These are phyloP conservation scores for Talaromyces amestolkiae DNA, from an alignment of 2,329 filamentous ascomycete species.

Conservation along the genomic window DNA sequence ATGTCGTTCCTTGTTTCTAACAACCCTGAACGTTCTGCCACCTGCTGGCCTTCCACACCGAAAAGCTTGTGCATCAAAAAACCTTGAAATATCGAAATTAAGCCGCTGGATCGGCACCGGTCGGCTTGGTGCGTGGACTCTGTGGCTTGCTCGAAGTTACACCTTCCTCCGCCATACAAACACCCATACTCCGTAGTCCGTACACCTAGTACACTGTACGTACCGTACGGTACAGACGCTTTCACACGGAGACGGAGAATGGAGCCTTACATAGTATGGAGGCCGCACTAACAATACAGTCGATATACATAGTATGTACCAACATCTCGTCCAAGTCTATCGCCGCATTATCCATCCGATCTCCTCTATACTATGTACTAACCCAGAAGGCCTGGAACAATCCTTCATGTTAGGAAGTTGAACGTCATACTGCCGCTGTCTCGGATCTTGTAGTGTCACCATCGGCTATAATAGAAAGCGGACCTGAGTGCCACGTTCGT, in stretches of 20 bases:
- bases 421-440: neutral
- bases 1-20: neutral
- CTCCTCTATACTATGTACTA: neutral
- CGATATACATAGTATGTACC: neutral
- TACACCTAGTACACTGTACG: neutral
- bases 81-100: conserved; percentile 1
- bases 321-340: neutral
- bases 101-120: neutral
- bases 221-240: neutral
- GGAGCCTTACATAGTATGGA: too few species aligned
- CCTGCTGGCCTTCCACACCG: neutral
- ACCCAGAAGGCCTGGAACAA: conserved; percentile 2
- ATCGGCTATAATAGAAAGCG: neutral
- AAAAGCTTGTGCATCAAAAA: conserved; percentile 3
- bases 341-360: neutral
- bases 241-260: neutral
- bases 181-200: neutral
- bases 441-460: neutral
- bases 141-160: conserved; percentile 7
- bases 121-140: neutral
- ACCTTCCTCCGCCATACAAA: neutral
- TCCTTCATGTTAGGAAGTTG: neutral
- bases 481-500: neutral
- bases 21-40: neutral
- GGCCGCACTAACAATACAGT: neutral